phyloP scores from a whole-genome alignment of 352 stramenopile species.

The Phytopythium chamaehyphon region DNA sequence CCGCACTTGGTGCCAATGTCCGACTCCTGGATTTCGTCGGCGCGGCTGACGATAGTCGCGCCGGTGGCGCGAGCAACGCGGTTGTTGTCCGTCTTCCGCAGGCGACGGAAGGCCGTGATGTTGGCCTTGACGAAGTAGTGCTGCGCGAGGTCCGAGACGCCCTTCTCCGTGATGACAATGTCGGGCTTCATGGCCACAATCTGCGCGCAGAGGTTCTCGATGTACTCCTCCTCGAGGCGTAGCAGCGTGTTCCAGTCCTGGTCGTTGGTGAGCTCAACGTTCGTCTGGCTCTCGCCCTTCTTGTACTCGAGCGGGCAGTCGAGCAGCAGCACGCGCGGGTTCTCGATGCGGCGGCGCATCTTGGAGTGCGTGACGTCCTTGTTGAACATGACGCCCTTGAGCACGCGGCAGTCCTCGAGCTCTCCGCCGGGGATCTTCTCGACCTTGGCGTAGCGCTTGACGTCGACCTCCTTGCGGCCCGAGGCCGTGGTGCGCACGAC shows the following conservation, averaged over 20 bases:
- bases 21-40: constrained; percentile 98
- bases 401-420: constrained; percentile 91
- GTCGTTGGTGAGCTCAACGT: constrained; percentile 98
- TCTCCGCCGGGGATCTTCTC: constrained; percentile 99
- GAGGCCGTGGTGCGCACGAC: constrained; percentile 88
- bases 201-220: constrained; percentile 98
- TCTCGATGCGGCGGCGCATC: constrained; percentile 98
- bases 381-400: constrained; percentile 99
- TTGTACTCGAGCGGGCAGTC: constrained; percentile 99
- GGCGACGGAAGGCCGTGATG: constrained; percentile 97
- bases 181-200: constrained; percentile 99
- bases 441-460: constrained; percentile 99
- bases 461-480: constrained; percentile 95
- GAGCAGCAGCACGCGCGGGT: constrained; percentile 97
- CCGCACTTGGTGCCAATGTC: constrained; percentile 99
- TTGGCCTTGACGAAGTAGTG: constrained; percentile 99
- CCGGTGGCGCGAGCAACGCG: constrained; percentile 95
- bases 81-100: constrained; percentile 99
- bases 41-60: constrained; percentile 97
- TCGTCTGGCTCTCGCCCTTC: constrained; percentile 97
- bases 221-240: constrained; percentile 99
- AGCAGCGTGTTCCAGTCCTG: constrained; percentile 98
- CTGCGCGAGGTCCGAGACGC: constrained; percentile 98
- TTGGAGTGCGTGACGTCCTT: constrained; percentile 99
- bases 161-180: constrained; percentile 99